These are phyloP conservation scores for Flaveria ramosissima DNA, from an alignment of 129 eudicot genomes.

Conservation along the genomic window DNA sequence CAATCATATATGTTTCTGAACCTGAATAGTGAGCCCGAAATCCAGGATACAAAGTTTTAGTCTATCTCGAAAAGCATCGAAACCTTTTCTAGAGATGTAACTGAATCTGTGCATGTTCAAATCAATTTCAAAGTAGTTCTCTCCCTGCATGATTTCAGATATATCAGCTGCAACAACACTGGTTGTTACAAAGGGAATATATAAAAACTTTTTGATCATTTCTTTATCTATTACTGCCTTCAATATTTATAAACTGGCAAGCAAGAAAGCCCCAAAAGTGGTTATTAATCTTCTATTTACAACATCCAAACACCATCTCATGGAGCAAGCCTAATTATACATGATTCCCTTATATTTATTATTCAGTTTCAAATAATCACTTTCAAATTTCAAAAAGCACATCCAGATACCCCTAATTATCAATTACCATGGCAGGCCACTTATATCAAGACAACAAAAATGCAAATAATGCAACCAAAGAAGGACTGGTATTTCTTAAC, in stretches of 20 bases:
- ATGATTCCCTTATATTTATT: background rate
- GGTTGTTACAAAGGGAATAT: background rate
- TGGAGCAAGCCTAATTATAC: background rate
- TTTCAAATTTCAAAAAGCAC: background rate
- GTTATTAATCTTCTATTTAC: background rate
- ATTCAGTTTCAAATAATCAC: background rate
- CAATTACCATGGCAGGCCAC: background rate
- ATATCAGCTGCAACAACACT: background rate
- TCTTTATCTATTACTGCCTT: background rate
- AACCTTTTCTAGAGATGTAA: conserved; percentile 89
- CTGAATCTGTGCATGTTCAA: conserved; percentile 94
- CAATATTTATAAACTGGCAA: background rate
- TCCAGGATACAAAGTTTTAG: conserved; percentile 74
- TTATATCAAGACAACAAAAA: background rate
- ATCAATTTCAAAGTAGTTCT: conserved; percentile 92
- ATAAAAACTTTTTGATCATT: background rate
- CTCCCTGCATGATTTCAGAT: conserved; percentile 63
- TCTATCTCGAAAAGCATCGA: conserved; percentile 86
- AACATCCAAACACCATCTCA: background rate
- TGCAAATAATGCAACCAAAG: conserved; percentile 4
- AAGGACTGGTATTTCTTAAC: background rate
- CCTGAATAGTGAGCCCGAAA: conserved; percentile 97
- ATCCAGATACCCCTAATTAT: background rate
- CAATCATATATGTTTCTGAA: conserved; percentile 18
- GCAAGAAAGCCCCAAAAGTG: background rate